A percentile compares a stretch with the other conserved stretches of the same genome.
These are phyloP conservation scores for Penicillium paradoxum DNA, from an alignment of 495 filamentous ascomycete species.

Conservation along the genomic window DNA sequence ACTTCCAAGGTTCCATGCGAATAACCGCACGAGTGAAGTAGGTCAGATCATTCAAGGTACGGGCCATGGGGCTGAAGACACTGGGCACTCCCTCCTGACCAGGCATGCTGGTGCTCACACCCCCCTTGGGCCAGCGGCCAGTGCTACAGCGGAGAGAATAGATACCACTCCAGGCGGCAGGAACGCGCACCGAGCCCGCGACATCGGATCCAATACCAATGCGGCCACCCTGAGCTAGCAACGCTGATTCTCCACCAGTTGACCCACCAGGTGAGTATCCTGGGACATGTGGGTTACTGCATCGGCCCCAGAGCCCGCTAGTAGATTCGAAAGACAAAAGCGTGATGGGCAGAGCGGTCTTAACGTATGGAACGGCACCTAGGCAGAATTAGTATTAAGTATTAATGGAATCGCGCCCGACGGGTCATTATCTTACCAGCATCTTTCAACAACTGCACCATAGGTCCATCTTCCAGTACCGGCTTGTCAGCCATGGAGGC, in stretches of 20 bases:
- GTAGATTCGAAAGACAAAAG: conserved; percentile 87
- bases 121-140: conserved; percentile 88
- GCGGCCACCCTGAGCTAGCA: conserved; percentile 80
- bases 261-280: conserved; percentile 88
- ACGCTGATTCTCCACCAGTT: conserved; percentile 82
- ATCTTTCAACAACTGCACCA: conserved; percentile 77
- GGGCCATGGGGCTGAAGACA: conserved; percentile 90
- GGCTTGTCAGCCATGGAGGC: conserved; percentile 66
- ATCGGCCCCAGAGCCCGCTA: conserved; percentile 85
- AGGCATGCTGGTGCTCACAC: conserved; percentile 83
- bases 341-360: conserved; percentile 91
- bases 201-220: conserved; percentile 95
- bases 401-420: not conserved
- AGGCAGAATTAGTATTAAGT: not conserved
- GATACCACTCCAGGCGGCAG: conserved; percentile 87
- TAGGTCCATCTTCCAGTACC: conserved; percentile 59
- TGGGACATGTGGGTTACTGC: conserved; percentile 74
- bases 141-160: conserved; percentile 89
- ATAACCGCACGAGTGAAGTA: conserved; percentile 82
- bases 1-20: conserved; percentile 85
- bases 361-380: conserved; percentile 92
- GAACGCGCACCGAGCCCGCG: conserved; percentile 82
- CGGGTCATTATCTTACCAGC: conserved; percentile 48
- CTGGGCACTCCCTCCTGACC: conserved; percentile 89
- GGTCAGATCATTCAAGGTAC: conserved; percentile 75